These are phyloP conservation scores for Mrakia hoshinonis DNA, from an alignment of 768 basidiomycete species.

Conservation along the genomic window DNA sequence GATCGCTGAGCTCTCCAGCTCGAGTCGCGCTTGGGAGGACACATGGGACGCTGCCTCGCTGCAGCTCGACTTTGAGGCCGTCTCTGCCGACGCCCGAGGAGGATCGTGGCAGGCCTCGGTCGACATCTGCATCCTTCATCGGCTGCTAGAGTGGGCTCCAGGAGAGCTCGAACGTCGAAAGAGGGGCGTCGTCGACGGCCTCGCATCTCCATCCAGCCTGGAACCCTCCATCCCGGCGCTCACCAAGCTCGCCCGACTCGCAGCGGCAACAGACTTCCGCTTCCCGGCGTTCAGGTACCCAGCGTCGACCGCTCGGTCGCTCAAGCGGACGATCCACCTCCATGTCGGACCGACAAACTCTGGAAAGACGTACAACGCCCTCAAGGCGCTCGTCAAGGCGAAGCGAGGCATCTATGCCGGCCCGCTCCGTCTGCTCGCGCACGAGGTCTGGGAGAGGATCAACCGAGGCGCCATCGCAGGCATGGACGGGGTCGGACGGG, in stretches of 20 bases:
- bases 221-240: neutral
- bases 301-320: slow-evolving; percentile 47
- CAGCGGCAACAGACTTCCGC: slow-evolving; percentile 33
- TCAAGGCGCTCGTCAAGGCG: slow-evolving; percentile 75
- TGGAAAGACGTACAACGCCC: slow-evolving; percentile 89
- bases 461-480: slow-evolving; percentile 84
- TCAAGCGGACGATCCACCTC: slow-evolving; percentile 72
- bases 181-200: neutral
- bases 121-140: slow-evolving; percentile 26
- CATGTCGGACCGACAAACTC: slow-evolving; percentile 98
- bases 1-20: neutral
- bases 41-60: slow-evolving; percentile 15
- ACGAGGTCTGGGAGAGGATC: slow-evolving; percentile 86
- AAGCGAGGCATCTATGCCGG: slow-evolving; percentile 73
- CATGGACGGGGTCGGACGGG: slow-evolving; percentile 51
- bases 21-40: neutral
- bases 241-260: slow-evolving; percentile 6
- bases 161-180: neutral
- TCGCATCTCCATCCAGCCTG: neutral
- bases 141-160: slow-evolving; percentile 22
- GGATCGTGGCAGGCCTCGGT: slow-evolving; percentile 10
- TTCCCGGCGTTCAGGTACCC: slow-evolving; percentile 34
- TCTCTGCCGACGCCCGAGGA: slow-evolving; percentile 18
- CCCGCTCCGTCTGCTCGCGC: slow-evolving; percentile 81
- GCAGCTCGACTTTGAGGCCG: slow-evolving; percentile 9